Evolutionary conservation across 139 green algal genomes (phyloP).

Genomic region (Chlorella sp.): DNA sequence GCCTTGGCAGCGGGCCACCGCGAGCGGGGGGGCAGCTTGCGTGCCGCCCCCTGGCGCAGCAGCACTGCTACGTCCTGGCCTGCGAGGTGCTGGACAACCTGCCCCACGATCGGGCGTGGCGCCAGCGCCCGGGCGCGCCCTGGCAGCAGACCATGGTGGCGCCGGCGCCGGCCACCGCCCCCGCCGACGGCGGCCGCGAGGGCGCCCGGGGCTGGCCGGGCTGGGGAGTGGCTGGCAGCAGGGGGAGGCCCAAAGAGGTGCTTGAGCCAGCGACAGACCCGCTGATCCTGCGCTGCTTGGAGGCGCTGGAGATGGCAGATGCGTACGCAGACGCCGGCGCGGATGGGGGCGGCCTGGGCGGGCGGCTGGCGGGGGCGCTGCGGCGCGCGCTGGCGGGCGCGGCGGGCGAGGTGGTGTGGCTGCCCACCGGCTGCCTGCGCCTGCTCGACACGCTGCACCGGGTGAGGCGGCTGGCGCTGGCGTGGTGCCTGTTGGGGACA

Average conservation of each 20-base stretch:
- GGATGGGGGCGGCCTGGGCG: neutral
- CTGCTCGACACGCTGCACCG: conserved; percentile 75
- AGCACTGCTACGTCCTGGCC: conserved; percentile 63
- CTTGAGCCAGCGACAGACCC: conserved; percentile 61
- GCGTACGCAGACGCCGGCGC: neutral
- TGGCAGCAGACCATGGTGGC: conserved; percentile 36
- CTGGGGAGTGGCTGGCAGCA: no score
- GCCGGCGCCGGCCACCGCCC: neutral
- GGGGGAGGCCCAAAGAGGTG: no score
- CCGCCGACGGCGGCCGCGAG: no score
- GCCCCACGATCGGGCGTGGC: conserved; percentile 58
- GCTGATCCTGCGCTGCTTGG: conserved; percentile 54
- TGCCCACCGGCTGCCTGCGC: conserved; percentile 66
- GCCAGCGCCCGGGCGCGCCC: neutral
- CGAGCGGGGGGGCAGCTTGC: neutral
- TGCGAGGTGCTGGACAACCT: conserved; percentile 94
- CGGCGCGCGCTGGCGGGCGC: conserved; percentile 7
- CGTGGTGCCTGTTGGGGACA: no score
- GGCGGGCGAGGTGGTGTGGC: conserved; percentile 47
- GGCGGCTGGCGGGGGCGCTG: neutral
- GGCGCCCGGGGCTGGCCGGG: no score
- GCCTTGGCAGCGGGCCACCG: neutral
- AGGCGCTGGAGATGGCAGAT: neutral
- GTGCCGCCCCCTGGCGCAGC: neutral
- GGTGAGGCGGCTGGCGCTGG: neutral